Evolutionary conservation across 225 moss, liverwort and hornwort genomes (phyloP), one percentile per base, ranked within the genome.

Genomic region (Pseudisothecium myosuroides): DNA sequence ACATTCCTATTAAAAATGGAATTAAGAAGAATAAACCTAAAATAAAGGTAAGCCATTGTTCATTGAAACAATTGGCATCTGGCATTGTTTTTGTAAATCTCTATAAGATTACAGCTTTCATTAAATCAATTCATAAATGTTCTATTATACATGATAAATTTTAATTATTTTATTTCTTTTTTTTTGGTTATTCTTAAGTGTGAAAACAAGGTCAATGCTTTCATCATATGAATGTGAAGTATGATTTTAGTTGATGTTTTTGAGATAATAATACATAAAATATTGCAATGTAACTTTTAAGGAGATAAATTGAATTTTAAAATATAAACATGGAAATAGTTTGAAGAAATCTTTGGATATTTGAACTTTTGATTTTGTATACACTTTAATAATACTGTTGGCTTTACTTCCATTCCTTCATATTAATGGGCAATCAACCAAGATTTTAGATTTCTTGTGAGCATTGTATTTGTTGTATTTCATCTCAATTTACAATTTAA

Each of bases 41-140:
- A 73, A 86, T 81, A 63, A 89, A 89, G 43, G 81, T 89, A 54
- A 89, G 86, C 86, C 81, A 81, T 81, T 89, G 89, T 74, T 89
- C 89, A 74, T 89, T 89, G 74, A 89, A 89, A 80, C 80, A 85
- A 79, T 41, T 19, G 6, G 24, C 23, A 68, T 71, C 10, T 14
- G 20, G 21, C 71, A 89, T 80, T 20, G 6, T 52, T 50, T 80
- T 20, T 3, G 31, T 43, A 28, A 87, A 36, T 43, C 13, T 36
- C 2, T 26, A 17, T 39, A 37, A 58, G 5, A 24, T 68, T 45
- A 28, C 36, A 15, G 3, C 2, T 68, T 76, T 76, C 63, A 76
- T 76, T 22, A 31, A 50, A 37, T 63, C 14, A 62, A 37, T 63
- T 47, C 2, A 18, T 21, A 37, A 4, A 69, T 69, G 8, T 32